Percentiles rank a stretch among this genome's conserved stretches.
These are phyloP conservation scores for Solanum virginianum DNA, from an alignment of 257 asterid genomes.

Conservation along the genomic window DNA sequence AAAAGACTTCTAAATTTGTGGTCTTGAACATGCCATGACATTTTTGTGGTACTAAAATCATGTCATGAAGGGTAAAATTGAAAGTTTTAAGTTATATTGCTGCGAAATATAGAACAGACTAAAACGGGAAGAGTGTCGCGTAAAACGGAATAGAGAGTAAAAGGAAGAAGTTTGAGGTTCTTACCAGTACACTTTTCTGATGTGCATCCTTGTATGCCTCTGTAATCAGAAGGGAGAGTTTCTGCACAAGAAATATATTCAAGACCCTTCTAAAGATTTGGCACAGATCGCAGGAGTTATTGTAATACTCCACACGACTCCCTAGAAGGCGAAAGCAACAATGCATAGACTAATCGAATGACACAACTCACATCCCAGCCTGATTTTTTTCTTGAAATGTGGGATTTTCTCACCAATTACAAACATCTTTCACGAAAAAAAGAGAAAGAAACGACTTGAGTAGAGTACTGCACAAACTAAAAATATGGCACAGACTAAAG, in stretches of 20 bases:
- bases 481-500: neutral
- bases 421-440: neutral
- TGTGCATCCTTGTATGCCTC: slow-evolving; percentile 95
- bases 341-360: neutral
- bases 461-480: neutral
- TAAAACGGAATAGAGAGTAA: neutral
- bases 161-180: neutral
- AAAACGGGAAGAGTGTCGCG: neutral
- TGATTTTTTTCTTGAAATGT: neutral
- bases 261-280: neutral
- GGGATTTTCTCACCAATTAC: neutral
- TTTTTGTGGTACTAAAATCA: neutral
- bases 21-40: neutral
- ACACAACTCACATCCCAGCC: neutral
- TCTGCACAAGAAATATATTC: slow-evolving; percentile 20
- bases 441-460: neutral
- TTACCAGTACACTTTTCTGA: slow-evolving; percentile 78
- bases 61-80: neutral
- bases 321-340: neutral
- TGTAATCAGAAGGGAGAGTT: slow-evolving; percentile 71
- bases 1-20: neutral
- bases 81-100: neutral
- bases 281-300: neutral
- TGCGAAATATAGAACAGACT: neutral
- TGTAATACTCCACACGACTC: neutral